phyloP scores from a whole-genome alignment of 257 asterid species.

The Misopates orontium region DNA sequence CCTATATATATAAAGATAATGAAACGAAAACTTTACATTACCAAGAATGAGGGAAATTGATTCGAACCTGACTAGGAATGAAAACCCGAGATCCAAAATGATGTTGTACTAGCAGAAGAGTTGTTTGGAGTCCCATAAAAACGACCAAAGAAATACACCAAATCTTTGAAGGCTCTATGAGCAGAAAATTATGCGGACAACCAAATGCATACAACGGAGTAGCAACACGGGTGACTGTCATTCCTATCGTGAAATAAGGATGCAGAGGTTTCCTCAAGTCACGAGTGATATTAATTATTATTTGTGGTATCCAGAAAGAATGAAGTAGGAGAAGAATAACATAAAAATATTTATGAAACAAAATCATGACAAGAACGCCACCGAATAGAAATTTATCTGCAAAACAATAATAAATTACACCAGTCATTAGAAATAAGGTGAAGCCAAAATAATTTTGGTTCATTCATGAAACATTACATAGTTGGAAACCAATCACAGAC shows the following conservation, averaged over 20 bases:
- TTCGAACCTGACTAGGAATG: conserved; percentile 85
- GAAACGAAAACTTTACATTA: not conserved
- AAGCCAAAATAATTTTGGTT: not conserved
- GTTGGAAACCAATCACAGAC: not conserved
- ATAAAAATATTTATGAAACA: conserved; percentile 75
- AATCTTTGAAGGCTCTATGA: conserved; percentile 64
- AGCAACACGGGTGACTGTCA: conserved; percentile 77
- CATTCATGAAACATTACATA: not conserved
- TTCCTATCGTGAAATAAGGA: conserved; percentile 89
- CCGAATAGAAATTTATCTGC: conserved; percentile 95
- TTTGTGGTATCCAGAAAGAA: conserved; percentile 96
- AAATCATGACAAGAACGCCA: conserved; percentile 86
- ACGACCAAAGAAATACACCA: conserved; percentile 77
- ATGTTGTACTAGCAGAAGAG: conserved; percentile 80
- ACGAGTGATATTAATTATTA: conserved; percentile 66
- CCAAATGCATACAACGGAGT: conserved; percentile 85
- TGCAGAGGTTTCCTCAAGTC: conserved; percentile 94
- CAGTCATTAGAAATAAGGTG: no score
- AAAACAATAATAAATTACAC: conserved; percentile 18
- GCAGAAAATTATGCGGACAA: conserved; percentile 94
- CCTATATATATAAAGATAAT: no score
- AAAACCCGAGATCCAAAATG: conserved; percentile 92
- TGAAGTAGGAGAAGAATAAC: conserved; percentile 78
- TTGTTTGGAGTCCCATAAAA: conserved; percentile 77
- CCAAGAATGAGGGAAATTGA: not conserved